Evolutionary conservation across 192 early-diverging fungal genomes (phyloP).

Genomic region (Linnemannia exigua): DNA sequence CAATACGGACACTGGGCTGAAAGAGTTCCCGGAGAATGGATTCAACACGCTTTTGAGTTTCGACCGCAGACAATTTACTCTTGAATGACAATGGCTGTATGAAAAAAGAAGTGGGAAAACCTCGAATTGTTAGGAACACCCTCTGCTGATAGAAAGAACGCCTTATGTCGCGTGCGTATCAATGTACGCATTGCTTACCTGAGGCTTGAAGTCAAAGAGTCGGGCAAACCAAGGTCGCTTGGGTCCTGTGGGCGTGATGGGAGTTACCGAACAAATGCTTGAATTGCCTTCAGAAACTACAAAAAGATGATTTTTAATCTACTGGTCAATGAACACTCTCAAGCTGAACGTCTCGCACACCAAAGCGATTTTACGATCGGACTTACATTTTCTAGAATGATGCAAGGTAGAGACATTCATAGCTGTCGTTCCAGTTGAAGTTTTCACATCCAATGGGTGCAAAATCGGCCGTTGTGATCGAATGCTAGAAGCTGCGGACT

Average conservation of each 20-base stretch:
- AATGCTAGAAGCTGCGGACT: not conserved
- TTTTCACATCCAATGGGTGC: constrained; percentile 37
- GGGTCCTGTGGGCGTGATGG: constrained; percentile 13
- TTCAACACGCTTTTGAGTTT: constrained; percentile 41
- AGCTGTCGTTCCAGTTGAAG: constrained; percentile 20
- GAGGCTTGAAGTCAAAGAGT: constrained; percentile 54
- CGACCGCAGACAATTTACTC: constrained; percentile 29
- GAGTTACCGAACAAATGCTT: not conserved
- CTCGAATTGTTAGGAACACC: not conserved
- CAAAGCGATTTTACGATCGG: not conserved
- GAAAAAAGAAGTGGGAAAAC: not conserved
- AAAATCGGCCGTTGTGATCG: constrained; percentile 17
- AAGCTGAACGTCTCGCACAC: not conserved
- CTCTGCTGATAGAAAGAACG: not conserved
- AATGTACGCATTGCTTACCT: constrained; percentile 10
- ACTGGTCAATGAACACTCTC: not conserved
- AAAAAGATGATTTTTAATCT: not conserved
- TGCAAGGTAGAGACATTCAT: constrained; percentile 27
- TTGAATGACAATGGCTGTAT: constrained; percentile 33
- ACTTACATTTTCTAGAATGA: constrained; percentile 39
- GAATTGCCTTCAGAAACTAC: constrained; percentile 39
- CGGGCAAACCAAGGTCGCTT: constrained; percentile 43
- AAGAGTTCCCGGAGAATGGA: constrained; percentile 33
- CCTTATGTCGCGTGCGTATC: no score
- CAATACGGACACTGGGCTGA: constrained; percentile 27